Conservation (phyloP, 768 basidiomycete genomes). For the Lyophyllum shimeji region DNA sequence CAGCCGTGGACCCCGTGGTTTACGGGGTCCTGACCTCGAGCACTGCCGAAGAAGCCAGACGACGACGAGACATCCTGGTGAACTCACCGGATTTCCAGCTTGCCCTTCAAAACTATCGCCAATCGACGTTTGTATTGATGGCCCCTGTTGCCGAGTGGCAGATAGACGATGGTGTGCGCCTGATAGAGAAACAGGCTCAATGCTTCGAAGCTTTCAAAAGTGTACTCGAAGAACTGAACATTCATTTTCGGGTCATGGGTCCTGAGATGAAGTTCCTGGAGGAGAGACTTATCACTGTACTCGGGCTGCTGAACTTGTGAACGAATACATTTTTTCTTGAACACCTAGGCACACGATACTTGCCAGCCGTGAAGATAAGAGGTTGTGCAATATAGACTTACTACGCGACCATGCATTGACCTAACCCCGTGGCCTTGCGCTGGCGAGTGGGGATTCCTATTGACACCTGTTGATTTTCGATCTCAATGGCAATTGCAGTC, state of each 20-base stretch:
- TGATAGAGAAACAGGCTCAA: constrained; percentile 45
- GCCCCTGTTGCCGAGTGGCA: constrained; percentile 58
- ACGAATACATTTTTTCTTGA: not conserved
- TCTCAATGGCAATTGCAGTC: too few relatives aligned
- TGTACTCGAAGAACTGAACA: constrained; percentile 39
- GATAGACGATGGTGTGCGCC: constrained; percentile 63
- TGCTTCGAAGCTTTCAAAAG: constrained; percentile 38
- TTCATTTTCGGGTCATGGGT: constrained; percentile 47
- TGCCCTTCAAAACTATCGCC: constrained; percentile 42
- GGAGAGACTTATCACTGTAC: constrained; percentile 29
- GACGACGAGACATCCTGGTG: constrained; percentile 34
- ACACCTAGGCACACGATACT: not conserved
- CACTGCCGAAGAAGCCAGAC: constrained; percentile 33
- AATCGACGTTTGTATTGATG: constrained; percentile 53
- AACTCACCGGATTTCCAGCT: constrained; percentile 37
- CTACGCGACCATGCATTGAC: too few relatives aligned
- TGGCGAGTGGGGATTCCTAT: too few relatives aligned
- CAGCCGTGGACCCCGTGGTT: constrained; percentile 62
- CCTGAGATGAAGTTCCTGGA: constrained; percentile 39
- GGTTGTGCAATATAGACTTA: too few relatives aligned
- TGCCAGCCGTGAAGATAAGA: too few relatives aligned
- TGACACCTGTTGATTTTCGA: too few relatives aligned
- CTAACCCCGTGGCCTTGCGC: too few relatives aligned
- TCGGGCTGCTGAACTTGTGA: constrained; percentile 17
- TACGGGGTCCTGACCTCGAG: constrained; percentile 53